Evolutionary conservation across 805 yeast species (phyloP).

Genomic region (Brettanomyces nanus): DNA sequence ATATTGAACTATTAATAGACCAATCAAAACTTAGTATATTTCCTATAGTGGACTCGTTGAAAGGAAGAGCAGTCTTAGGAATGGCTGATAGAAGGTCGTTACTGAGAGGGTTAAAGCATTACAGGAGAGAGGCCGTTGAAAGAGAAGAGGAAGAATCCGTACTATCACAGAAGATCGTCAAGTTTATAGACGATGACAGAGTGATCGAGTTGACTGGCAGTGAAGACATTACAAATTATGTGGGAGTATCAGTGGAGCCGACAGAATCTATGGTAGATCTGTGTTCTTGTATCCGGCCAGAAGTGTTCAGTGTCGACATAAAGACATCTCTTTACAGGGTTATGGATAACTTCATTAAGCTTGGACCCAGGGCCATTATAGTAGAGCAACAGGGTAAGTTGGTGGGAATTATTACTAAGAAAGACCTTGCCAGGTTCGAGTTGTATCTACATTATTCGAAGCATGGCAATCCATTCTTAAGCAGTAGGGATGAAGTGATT

Average conservation of each 20-base stretch:
- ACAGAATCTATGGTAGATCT: constrained; percentile 32
- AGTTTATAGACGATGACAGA: neutral
- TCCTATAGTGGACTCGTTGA: constrained; percentile 41
- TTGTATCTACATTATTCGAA: constrained; percentile 22
- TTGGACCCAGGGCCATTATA: constrained; percentile 73
- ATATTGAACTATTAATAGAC: constrained; percentile 26
- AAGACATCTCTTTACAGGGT: constrained; percentile 51
- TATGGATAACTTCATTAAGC: constrained; percentile 58
- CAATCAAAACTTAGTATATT: constrained; percentile 36
- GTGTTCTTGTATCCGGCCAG: no score
- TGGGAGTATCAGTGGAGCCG: constrained; percentile 8
- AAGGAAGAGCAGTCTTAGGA: neutral
- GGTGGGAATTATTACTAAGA: constrained; percentile 75
- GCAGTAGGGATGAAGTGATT: constrained; percentile 13
- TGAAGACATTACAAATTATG: neutral
- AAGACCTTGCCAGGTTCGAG: constrained; percentile 69
- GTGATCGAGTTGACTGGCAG: neutral
- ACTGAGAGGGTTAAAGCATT: neutral
- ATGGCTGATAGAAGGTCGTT: neutral
- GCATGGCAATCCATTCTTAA: constrained; percentile 20
- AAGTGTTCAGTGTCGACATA: constrained; percentile 55
- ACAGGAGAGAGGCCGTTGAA: neutral
- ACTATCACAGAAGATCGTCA: neutral
- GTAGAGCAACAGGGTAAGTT: constrained; percentile 55
- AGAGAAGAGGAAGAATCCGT: neutral